Conservation (phyloP, 2,329 filamentous ascomycete genomes). For the Grosmannia penicillata region DNA sequence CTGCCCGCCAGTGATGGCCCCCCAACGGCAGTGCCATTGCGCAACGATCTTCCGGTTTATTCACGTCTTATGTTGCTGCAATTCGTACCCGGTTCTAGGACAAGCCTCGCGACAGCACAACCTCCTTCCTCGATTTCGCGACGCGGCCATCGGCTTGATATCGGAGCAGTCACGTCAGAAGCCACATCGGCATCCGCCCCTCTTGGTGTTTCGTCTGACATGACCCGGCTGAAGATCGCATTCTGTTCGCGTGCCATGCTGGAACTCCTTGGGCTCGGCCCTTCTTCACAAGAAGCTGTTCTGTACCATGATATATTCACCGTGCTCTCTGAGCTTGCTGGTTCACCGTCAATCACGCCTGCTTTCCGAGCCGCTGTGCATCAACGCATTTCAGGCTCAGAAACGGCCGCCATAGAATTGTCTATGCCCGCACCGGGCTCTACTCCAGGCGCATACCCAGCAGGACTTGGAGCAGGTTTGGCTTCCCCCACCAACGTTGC, state of each 20-base stretch:
- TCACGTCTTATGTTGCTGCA: slow-evolving; percentile 17
- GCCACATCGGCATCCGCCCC: slow-evolving; percentile 5
- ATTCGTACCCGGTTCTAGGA: slow-evolving; percentile 8
- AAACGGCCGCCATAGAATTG: slow-evolving; percentile 10
- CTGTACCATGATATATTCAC: slow-evolving; percentile 37
- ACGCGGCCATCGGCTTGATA: slow-evolving; percentile 7
- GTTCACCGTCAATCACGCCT: slow-evolving; percentile 26
- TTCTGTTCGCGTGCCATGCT: slow-evolving; percentile 24
- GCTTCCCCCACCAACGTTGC: slow-evolving; percentile 2
- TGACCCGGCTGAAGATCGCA: slow-evolving; percentile 23
- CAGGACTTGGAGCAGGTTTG: slow-evolving; percentile 5
- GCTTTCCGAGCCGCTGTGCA: slow-evolving; percentile 29
- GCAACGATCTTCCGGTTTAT: slow-evolving; percentile 9
- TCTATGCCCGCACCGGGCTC: slow-evolving; percentile 5
- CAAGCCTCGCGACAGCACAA: slow-evolving; percentile 9
- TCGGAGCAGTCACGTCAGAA: not conserved
- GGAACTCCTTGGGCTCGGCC: slow-evolving; percentile 28
- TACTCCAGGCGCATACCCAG: slow-evolving; percentile 1
- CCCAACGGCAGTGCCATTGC: not conserved
- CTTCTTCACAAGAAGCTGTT: slow-evolving; percentile 19
- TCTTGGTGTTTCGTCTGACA: slow-evolving; percentile 2
- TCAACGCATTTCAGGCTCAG: slow-evolving; percentile 17
- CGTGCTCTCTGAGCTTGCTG: slow-evolving; percentile 32
- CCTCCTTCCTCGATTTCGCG: slow-evolving; percentile 5
- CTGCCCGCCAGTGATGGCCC: not conserved